Conservation (phyloP, 169 alveolate species). For the Besnoitia besnoiti region DNA sequence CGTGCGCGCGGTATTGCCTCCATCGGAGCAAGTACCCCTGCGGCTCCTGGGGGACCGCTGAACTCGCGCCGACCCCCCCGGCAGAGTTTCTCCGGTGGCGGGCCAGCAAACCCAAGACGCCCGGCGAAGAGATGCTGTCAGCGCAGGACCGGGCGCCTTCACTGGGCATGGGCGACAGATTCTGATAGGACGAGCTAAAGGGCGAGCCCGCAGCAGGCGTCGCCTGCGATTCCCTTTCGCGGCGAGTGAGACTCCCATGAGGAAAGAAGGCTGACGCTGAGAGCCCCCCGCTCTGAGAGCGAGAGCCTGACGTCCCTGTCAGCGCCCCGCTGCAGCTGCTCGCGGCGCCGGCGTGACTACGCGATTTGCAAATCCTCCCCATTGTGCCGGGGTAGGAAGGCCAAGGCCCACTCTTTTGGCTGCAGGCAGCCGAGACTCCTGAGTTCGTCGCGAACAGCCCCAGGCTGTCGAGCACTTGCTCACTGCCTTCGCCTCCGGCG, state of each 20-base stretch:
- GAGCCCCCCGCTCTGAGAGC: neutral
- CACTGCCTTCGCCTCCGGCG: no score
- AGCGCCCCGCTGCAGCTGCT: no score
- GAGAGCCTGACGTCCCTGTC: no score
- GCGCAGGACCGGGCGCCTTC: neutral
- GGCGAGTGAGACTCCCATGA: neutral
- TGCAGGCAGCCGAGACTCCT: no score
- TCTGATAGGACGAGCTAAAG: neutral
- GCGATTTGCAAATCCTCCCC: no score
- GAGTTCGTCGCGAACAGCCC: no score
- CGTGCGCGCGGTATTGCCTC: conserved; percentile 20
- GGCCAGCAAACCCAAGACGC: neutral
- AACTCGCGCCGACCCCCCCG: conserved; percentile 62
- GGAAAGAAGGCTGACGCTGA: neutral
- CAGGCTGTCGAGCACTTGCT: no score
- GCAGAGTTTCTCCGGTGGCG: neutral
- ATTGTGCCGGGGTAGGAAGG: no score
- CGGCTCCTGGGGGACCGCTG: neutral
- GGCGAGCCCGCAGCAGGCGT: neutral
- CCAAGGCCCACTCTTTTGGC: no score
- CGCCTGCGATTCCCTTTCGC: neutral
- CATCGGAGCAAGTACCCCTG: neutral
- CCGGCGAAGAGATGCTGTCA: neutral
- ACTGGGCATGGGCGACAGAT: neutral
- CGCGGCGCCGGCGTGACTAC: no score